phyloP scores from a whole-genome alignment of 108 stramenopile species.

The Cyclostephanos tholiformis region DNA sequence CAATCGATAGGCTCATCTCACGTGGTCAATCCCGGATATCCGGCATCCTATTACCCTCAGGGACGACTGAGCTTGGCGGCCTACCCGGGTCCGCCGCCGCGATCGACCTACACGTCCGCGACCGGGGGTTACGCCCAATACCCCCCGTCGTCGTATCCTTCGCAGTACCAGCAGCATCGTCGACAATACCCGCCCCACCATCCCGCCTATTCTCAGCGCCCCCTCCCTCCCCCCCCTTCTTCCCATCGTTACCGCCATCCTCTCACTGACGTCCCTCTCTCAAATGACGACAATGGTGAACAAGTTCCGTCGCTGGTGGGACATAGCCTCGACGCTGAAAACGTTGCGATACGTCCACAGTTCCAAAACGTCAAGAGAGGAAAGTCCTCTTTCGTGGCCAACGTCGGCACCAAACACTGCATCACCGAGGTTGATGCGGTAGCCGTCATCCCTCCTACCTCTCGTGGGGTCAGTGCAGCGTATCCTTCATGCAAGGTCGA shows the following conservation, averaged over 20 bases:
- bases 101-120: slow-evolving; percentile 6
- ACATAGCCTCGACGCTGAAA: slow-evolving; percentile 22
- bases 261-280: background rate
- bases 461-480: background rate
- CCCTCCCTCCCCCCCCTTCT: background rate
- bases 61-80: background rate
- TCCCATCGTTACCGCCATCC: background rate
- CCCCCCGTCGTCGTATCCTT: background rate
- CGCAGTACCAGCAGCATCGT: background rate
- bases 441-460: background rate
- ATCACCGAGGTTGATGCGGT: background rate
- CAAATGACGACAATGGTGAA: background rate
- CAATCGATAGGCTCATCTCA: background rate
- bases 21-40: background rate
- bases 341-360: slow-evolving; percentile 20
- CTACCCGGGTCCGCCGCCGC: slow-evolving; percentile 7
- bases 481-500: background rate
- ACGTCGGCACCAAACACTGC: background rate
- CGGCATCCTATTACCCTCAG: background rate
- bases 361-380: slow-evolving; percentile 20
- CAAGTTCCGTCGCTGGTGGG: slow-evolving; percentile 4
- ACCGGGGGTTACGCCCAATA: slow-evolving; percentile 5
- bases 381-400: background rate
- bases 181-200: slow-evolving; percentile 9
- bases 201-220: slow-evolving; percentile 1